These are phyloP conservation scores for Trifolium repens DNA, from an alignment of 306 rosid species.

Conservation along the genomic window DNA sequence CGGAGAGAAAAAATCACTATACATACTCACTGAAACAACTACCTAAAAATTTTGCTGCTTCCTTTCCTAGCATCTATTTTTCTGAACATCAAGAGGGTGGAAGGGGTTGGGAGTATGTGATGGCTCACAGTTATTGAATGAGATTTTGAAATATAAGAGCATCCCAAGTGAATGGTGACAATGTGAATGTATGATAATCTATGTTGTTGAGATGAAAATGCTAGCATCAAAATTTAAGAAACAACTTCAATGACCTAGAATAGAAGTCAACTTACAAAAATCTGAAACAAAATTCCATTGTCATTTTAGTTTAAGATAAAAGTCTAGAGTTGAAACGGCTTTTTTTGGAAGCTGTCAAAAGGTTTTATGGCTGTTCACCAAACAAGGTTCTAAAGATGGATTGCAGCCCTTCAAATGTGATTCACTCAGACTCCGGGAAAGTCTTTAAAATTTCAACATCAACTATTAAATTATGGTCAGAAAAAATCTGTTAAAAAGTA, in stretches of 20 bases:
- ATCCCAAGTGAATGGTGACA: neutral
- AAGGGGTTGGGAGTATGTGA: neutral
- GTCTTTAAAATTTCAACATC: conserved; percentile 21
- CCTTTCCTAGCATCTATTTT: conserved; percentile 4
- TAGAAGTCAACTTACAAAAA: conserved; percentile 6
- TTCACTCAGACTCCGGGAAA: neutral
- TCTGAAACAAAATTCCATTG: conserved; percentile 2
- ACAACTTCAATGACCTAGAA: conserved; percentile 11
- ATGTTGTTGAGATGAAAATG: neutral
- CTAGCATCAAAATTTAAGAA: conserved; percentile 15
- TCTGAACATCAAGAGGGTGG: neutral
- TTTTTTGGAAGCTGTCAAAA: conserved; percentile 19
- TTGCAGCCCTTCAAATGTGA: conserved; percentile 22
- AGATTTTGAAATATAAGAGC: neutral
- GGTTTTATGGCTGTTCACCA: conserved; percentile 22
- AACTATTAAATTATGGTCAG: conserved; percentile 19
- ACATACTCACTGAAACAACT: conserved; percentile 12
- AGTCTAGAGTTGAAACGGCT: conserved; percentile 23
- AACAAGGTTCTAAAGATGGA: conserved; percentile 31
- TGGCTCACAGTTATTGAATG: neutral
- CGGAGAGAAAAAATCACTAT: neutral
- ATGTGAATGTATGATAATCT: neutral
- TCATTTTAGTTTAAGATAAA: conserved; percentile 20
- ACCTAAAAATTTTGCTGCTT: conserved; percentile 21
- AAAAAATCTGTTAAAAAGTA: conserved; percentile 7